A percentile compares a stretch with the other conserved stretches of the same genome.
These are phyloP conservation scores for Sorghum bicolor DNA, from an alignment of 176 grass and related monocot genomes.

Conservation along the genomic window Sorghum_bicolor_NCBIv3 NC_012871.2:16423501-16424000, in stretches of 20 bases:
- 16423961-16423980: conserved; percentile 63
- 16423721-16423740: conserved; percentile 17
- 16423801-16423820: not conserved
- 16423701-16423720: conserved; percentile 15
- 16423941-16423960: conserved; percentile 60
- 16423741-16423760: conserved; percentile 2
- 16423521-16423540: not conserved
- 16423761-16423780: not conserved
- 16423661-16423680: not conserved
- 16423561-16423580: no score
- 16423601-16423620: no score
- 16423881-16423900: not conserved
- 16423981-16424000: conserved; percentile 44
- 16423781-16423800: not conserved
- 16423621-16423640: no score
- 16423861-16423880: not conserved
- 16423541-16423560: not conserved
- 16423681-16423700: not conserved
- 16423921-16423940: conserved; percentile 32
- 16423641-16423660: not conserved
- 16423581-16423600: not conserved
- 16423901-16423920: not conserved
- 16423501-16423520: not conserved
- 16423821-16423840: not conserved
- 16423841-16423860: not conserved